Conservation (phyloP, 345 rosid genomes). For the Excoecaria agallocha region DNA sequence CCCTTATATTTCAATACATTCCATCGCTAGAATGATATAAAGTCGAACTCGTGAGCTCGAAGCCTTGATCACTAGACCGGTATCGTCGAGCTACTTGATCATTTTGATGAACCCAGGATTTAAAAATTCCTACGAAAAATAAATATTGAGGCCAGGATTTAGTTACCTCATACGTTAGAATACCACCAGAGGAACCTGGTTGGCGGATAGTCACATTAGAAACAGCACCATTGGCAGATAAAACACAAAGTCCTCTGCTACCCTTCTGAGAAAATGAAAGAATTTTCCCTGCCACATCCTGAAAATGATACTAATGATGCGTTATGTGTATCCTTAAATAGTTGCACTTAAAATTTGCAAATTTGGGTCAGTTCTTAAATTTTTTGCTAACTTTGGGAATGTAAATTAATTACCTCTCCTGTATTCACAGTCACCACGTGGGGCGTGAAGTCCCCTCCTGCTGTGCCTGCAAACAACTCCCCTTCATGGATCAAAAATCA, state of each 20-base stretch:
- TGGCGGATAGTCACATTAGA: constrained; percentile 26
- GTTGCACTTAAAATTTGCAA: neutral
- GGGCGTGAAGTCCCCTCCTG: constrained; percentile 66
- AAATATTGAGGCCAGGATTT: too few species aligned
- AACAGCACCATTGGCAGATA: constrained; percentile 39
- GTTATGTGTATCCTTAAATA: neutral
- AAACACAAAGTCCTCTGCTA: constrained; percentile 28
- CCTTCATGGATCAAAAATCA: constrained; percentile 41
- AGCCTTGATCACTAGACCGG: too few species aligned
- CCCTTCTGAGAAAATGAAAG: neutral
- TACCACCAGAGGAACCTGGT: constrained; percentile 20
- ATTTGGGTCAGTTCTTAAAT: neutral
- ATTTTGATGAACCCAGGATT: too few species aligned
- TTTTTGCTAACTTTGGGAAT: neutral
- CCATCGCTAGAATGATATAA: too few species aligned
- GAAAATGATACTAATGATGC: neutral
- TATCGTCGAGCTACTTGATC: too few species aligned
- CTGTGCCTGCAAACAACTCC: constrained; percentile 40
- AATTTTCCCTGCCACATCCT: constrained; percentile 34
- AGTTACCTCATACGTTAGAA: constrained; percentile 31
- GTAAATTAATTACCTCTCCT: constrained; percentile 21
- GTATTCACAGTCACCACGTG: constrained; percentile 49
- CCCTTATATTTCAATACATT: too few species aligned
- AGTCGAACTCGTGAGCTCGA: too few species aligned
- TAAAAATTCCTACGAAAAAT: too few species aligned